Conservation (phyloP, 2,329 filamentous ascomycete species). For the Alternaria postmessia region DNA sequence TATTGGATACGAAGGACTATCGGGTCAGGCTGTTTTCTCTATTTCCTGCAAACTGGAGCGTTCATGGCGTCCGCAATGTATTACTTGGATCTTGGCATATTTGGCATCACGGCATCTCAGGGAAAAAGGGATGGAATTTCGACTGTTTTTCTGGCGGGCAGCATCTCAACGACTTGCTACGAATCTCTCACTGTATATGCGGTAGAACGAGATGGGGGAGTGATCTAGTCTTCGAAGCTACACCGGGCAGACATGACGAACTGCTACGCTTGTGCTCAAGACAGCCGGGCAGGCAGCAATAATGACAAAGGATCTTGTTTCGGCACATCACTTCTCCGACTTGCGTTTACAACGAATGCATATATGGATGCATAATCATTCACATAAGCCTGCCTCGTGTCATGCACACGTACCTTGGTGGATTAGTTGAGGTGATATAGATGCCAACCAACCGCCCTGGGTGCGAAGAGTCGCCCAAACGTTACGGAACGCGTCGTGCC, state of each 20-base stretch:
- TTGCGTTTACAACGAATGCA: neutral
- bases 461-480: neutral
- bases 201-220: slow-evolving; percentile 11
- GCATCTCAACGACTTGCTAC: slow-evolving; percentile 21
- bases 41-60: slow-evolving; percentile 9
- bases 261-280: slow-evolving; percentile 4
- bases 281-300: slow-evolving; percentile 4
- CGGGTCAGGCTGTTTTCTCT: slow-evolving; percentile 10
- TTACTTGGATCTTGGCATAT: slow-evolving; percentile 11
- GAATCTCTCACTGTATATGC: slow-evolving; percentile 25
- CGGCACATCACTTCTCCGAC: neutral
- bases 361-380: neutral
- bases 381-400: slow-evolving; percentile 4
- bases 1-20: slow-evolving; percentile 16
- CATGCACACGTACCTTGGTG: neutral
- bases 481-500: slow-evolving; percentile 3
- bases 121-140: slow-evolving; percentile 8
- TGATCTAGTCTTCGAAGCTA: neutral
- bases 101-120: slow-evolving; percentile 16
- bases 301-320: neutral
- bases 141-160: slow-evolving; percentile 11
- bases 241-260: neutral
- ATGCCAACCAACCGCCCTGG: neutral
- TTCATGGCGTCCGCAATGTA: slow-evolving; percentile 12
- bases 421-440: slow-evolving; percentile 1